These are phyloP conservation scores for Acrodontium crateriforme DNA, from an alignment of 2,329 filamentous ascomycete genomes.

Conservation along the genomic window DNA sequence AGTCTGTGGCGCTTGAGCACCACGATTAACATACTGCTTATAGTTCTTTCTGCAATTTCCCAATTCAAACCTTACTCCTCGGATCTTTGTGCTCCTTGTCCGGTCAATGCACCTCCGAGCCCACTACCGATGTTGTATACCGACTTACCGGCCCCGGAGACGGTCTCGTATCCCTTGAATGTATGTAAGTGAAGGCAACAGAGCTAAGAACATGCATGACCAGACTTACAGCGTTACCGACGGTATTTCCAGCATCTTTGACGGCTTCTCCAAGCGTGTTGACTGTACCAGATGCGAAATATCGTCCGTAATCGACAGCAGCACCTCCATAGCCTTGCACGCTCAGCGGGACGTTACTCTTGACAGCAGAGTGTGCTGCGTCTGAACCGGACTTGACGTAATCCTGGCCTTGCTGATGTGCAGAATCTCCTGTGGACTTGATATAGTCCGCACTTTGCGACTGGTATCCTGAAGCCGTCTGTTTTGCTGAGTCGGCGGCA, in stretches of 20 bases:
- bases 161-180: slow-evolving; percentile 4
- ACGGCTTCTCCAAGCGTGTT: slow-evolving; percentile 5
- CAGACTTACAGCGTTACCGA: slow-evolving; percentile 6
- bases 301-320: slow-evolving; percentile 6
- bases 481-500: slow-evolving; percentile 3
- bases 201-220: not conserved
- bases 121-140: slow-evolving; percentile 4
- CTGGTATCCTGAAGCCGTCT: slow-evolving; percentile 4
- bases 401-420: slow-evolving; percentile 3
- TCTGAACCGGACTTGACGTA: slow-evolving; percentile 5
- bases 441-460: slow-evolving; percentile 5
- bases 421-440: slow-evolving; percentile 3
- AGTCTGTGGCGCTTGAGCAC: too few species aligned
- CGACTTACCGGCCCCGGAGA: slow-evolving; percentile 4
- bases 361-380: slow-evolving; percentile 2
- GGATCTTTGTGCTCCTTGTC: too few species aligned
- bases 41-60: too few species aligned
- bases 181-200: not conserved
- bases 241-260: slow-evolving; percentile 7
- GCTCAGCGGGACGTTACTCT: slow-evolving; percentile 5
- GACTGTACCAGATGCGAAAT: slow-evolving; percentile 4
- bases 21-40: too few species aligned
- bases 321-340: slow-evolving; percentile 6
- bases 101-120: slow-evolving; percentile 4
- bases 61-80: too few species aligned